Conservation (phyloP, 257 asterid genomes). For the Striga asiatica region DNA sequence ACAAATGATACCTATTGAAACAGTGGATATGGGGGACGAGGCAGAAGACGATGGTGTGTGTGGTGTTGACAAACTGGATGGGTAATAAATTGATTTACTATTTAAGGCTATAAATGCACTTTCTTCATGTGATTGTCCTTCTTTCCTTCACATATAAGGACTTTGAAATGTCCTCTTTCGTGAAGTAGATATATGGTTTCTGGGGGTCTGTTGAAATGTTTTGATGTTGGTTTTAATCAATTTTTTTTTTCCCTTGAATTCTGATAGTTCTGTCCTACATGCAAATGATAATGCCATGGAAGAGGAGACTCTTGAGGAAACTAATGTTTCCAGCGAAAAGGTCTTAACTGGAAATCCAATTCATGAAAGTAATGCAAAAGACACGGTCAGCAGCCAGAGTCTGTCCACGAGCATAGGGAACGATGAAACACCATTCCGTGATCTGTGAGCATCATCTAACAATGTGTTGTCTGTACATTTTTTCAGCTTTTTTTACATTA, state of each 20-base stretch:
- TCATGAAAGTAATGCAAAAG: constrained; percentile 6
- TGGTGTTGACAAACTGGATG: constrained; percentile 18
- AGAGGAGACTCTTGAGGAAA: constrained; percentile 7
- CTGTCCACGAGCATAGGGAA: constrained; percentile 11
- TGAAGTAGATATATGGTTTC: too few relatives aligned
- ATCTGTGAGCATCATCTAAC: constrained; percentile 25
- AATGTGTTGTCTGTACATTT: not conserved
- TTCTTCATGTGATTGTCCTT: too few relatives aligned
- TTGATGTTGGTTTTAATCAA: too few relatives aligned
- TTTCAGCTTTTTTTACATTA: not conserved
- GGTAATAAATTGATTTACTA: constrained; percentile 14
- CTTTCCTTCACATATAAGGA: not conserved
- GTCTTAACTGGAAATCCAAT: constrained; percentile 3
- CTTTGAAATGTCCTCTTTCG: not conserved
- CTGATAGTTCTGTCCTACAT: too few relatives aligned
- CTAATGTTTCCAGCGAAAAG: constrained; percentile 9
- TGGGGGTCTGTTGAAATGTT: too few relatives aligned
- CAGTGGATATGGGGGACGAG: constrained; percentile 17
- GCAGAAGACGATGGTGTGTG: constrained; percentile 18
- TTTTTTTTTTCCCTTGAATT: too few relatives aligned
- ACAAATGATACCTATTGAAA: constrained; percentile 20
- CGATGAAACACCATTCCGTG: constrained; percentile 18
- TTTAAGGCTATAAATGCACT: not conserved
- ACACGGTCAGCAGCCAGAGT: constrained; percentile 12
- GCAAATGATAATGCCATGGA: constrained; percentile 17